phyloP scores from a whole-genome alignment of 2,329 filamentous ascomycete genomes.

The Diaporthe sp. region DNA sequence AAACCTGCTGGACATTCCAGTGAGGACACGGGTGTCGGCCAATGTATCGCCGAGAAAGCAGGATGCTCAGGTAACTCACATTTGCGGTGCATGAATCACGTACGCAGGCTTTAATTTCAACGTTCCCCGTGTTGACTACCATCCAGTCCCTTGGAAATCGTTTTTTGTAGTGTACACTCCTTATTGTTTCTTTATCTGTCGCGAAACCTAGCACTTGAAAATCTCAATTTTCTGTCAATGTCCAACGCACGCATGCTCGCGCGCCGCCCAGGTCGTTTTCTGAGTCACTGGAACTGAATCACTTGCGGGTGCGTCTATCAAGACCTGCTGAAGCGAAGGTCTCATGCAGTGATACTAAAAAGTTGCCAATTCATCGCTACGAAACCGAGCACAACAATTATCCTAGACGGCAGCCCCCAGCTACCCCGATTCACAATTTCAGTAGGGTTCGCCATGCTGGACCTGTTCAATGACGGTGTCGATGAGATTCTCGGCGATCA shows the following conservation, averaged over 20 bases:
- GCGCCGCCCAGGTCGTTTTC: not conserved
- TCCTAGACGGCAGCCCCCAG: not conserved
- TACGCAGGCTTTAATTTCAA: not conserved
- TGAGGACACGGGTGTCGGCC: constrained; percentile 9
- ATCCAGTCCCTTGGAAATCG: not conserved
- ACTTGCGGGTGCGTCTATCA: not conserved
- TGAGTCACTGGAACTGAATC: not conserved
- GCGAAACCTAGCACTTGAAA: not conserved
- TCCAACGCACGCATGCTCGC: not conserved
- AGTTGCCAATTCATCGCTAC: not conserved
- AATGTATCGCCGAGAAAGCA: not conserved
- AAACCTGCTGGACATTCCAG: not conserved
- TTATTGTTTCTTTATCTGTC: not conserved
- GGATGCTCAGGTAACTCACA: not conserved
- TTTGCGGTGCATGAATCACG: not conserved
- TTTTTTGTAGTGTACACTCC: too few relatives aligned
- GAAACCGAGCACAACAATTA: not conserved
- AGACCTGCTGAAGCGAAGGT: not conserved
- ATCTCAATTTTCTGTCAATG: not conserved
- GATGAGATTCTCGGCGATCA: constrained; percentile 40
- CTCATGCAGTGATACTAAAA: not conserved
- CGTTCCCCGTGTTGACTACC: not conserved
- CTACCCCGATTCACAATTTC: not conserved
- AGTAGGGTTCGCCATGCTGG: not conserved
- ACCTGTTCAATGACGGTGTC: constrained; percentile 18